phyloP scores from a whole-genome alignment of 331 rosid genomes.

The Pyracantha coccinea region DNA sequence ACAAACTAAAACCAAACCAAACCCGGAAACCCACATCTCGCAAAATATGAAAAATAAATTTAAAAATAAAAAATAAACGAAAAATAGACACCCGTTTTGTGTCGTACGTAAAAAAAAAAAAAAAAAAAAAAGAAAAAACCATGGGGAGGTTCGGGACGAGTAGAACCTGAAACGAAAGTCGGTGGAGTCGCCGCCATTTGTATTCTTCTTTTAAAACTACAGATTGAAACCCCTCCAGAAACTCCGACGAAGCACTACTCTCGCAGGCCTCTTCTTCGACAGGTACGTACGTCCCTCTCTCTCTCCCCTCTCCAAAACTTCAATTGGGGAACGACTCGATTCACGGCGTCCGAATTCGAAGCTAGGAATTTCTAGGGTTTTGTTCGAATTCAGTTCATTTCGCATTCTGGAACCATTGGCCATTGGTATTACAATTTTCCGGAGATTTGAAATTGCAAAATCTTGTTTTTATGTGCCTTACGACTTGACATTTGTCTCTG shows the following conservation, averaged over 20 bases:
- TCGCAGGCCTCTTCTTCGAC: neutral
- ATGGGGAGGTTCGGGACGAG: neutral
- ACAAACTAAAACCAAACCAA: too few relatives aligned
- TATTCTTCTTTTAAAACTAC: neutral
- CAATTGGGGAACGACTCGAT: neutral
- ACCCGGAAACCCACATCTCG: too few relatives aligned
- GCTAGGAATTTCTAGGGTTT: neutral
- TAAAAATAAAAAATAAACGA: too few relatives aligned
- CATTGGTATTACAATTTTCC: neutral
- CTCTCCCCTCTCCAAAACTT: neutral
- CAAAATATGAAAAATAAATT: too few relatives aligned
- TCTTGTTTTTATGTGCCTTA: neutral
- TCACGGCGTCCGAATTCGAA: neutral
- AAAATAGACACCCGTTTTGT: too few relatives aligned
- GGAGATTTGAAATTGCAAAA: neutral
- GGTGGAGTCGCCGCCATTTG: conserved; percentile 2
- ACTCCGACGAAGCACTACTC: neutral
- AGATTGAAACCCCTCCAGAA: neutral
- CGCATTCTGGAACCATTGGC: neutral
- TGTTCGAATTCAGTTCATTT: neutral
- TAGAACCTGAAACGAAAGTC: neutral
- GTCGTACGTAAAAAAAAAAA: too few relatives aligned
- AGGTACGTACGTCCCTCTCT: neutral
- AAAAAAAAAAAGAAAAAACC: neutral
- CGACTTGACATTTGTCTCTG: neutral